Evolutionary conservation across 306 rosid species (phyloP).

Genomic region (Adenanthera pavonina): DNA sequence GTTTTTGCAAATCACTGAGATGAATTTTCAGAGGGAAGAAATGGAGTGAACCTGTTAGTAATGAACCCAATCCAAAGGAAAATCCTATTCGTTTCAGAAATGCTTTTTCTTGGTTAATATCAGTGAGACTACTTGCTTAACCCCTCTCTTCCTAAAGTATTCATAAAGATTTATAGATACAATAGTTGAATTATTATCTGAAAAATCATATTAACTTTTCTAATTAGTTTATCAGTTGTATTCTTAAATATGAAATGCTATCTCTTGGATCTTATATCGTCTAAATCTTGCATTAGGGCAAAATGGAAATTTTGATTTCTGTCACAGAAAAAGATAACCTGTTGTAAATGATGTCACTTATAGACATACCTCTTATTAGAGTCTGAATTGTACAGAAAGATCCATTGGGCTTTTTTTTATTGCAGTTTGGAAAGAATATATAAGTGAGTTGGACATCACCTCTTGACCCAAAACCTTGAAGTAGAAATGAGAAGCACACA

Average conservation of each 20-base stretch:
- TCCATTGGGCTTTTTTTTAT: no score
- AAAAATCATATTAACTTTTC: not conserved
- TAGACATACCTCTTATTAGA: no score
- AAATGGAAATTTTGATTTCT: not conserved
- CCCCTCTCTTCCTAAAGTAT: not conserved
- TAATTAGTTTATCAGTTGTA: not conserved
- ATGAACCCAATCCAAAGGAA: not conserved
- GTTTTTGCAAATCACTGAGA: not conserved
- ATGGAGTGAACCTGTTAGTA: not conserved
- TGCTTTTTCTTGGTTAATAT: not conserved
- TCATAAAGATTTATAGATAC: not conserved
- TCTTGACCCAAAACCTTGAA: not conserved
- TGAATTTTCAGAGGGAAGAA: not conserved
- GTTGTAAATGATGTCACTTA: not conserved
- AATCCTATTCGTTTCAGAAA: not conserved
- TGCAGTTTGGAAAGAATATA: not conserved
- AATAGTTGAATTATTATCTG: not conserved
- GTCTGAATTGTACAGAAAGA: no score
- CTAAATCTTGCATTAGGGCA: not conserved
- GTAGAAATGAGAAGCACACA: no score
- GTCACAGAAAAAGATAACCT: not conserved
- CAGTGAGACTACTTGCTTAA: not conserved
- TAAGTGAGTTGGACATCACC: not conserved
- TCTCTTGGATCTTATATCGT: no score
- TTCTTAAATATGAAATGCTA: not conserved